Conservation (phyloP, 2,329 filamentous ascomycete species). For the Hypoxylon sp. region DNA sequence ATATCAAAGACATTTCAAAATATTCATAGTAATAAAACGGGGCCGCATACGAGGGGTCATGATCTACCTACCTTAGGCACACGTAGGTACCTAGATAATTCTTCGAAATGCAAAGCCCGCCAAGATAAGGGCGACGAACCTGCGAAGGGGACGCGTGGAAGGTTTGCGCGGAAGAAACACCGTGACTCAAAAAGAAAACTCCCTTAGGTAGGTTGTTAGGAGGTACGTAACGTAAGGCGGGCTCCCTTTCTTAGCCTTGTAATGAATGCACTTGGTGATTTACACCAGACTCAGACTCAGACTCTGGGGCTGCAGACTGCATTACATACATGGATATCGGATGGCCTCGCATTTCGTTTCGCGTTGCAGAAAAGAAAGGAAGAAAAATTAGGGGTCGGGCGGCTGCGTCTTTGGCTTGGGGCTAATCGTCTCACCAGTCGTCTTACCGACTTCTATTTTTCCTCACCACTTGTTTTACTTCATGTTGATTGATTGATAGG, state of each 20-base stretch:
- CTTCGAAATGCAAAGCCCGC: background rate
- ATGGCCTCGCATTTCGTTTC: constrained; percentile 28
- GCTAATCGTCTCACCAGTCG: constrained; percentile 16
- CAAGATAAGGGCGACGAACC: constrained; percentile 1
- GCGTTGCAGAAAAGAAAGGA: constrained; percentile 13
- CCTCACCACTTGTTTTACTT: constrained; percentile 19
- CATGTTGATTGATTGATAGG: constrained; percentile 17
- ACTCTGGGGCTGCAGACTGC: constrained; percentile 26
- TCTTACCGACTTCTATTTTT: constrained; percentile 2
- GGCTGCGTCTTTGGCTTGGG: constrained; percentile 16
- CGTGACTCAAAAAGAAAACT: constrained; percentile 21
- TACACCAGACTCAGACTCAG: constrained; percentile 13
- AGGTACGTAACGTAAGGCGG: background rate
- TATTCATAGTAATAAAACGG: background rate
- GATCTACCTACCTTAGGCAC: background rate
- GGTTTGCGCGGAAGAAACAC: constrained; percentile 34
- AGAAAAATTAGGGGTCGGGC: constrained; percentile 10
- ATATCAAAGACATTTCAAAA: constrained; percentile 1
- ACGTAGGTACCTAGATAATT: background rate
- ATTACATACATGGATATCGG: constrained; percentile 31
- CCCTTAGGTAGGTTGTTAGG: background rate
- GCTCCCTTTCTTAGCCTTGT: background rate
- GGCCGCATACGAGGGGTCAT: constrained; percentile 1
- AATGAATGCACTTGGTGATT: constrained; percentile 2
- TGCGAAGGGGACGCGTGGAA: constrained; percentile 25